A percentile compares a stretch with the other conserved stretches of the same genome.
Conservation (phyloP, 192 early-diverging fungal genomes). For the Coemansia sp. region DNA sequence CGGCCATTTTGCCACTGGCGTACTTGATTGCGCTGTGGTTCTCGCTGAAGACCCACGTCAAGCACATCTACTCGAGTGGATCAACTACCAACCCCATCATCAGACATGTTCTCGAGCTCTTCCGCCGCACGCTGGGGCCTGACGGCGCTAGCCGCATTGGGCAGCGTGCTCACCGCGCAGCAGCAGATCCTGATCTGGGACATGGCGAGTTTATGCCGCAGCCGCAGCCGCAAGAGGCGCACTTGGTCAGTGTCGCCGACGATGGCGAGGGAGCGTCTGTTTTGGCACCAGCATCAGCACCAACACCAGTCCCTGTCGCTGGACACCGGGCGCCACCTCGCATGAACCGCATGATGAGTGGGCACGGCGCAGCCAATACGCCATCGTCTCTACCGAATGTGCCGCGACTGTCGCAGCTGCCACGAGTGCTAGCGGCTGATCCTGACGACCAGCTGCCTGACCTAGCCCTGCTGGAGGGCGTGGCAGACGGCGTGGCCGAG, state of each 20-base stretch:
- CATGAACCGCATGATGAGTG: constrained; percentile 4
- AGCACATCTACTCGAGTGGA: constrained; percentile 63
- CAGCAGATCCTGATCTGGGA: not conserved
- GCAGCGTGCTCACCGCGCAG: constrained; percentile 19
- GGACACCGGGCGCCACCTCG: not conserved
- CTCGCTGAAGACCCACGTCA: constrained; percentile 87
- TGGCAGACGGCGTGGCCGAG: constrained; percentile 54
- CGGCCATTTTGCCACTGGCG: constrained; percentile 67
- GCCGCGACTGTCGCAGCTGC: constrained; percentile 45
- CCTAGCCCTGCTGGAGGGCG: constrained; percentile 36
- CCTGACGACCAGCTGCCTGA: constrained; percentile 50
- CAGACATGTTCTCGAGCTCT: constrained; percentile 60
- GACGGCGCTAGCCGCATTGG: constrained; percentile 6
- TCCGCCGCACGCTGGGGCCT: constrained; percentile 42
- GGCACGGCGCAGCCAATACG: constrained; percentile 33
- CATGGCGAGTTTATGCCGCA: not conserved
- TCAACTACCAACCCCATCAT: constrained; percentile 45
- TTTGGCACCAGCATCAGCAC: not conserved
- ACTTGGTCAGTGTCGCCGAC: not conserved
- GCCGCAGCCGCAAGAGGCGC: not conserved
- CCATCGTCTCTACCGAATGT: constrained; percentile 50
- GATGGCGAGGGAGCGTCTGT: not conserved
- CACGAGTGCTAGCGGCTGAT: constrained; percentile 51
- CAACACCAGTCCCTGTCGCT: not conserved
- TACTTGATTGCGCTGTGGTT: constrained; percentile 92